phyloP scores from a whole-genome alignment of 805 yeast genomes.

The Phaffomyces thermotolerans region DNA sequence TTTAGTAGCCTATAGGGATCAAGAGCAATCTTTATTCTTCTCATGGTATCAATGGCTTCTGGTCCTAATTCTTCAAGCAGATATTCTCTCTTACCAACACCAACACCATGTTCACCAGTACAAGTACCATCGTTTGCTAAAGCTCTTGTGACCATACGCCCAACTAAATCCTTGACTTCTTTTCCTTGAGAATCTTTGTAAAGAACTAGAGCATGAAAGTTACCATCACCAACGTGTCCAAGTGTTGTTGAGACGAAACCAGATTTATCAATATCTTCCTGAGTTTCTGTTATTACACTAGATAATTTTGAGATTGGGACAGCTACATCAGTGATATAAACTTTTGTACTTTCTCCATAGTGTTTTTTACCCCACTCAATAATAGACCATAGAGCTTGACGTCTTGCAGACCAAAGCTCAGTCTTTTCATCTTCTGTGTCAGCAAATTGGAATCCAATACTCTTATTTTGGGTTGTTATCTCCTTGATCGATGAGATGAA shows the following conservation, averaged over 20 bases:
- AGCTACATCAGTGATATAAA: slow-evolving; percentile 78
- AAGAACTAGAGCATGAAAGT: slow-evolving; percentile 62
- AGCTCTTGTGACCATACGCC: slow-evolving; percentile 59
- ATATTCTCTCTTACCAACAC: slow-evolving; percentile 64
- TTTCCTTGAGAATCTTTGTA: slow-evolving; percentile 45
- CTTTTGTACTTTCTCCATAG: slow-evolving; percentile 39
- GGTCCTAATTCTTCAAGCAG: slow-evolving; percentile 58
- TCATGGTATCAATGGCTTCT: slow-evolving; percentile 64
- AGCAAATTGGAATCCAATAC: slow-evolving; percentile 57
- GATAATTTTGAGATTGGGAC: slow-evolving; percentile 71
- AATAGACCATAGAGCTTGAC: slow-evolving; percentile 58
- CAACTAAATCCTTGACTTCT: slow-evolving; percentile 42
- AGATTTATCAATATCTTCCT: slow-evolving; percentile 46
- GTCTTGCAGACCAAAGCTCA: slow-evolving; percentile 72
- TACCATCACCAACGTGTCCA: slow-evolving; percentile 84
- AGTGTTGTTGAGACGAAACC: slow-evolving; percentile 52
- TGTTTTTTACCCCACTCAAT: slow-evolving; percentile 54
- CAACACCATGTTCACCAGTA: slow-evolving; percentile 86
- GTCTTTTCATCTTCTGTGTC: slow-evolving; percentile 51
- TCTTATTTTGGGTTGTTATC: slow-evolving; percentile 49
- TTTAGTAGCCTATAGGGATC: slow-evolving; percentile 71
- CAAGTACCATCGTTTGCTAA: slow-evolving; percentile 72
- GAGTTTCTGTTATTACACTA: slow-evolving; percentile 52
- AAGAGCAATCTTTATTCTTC: slow-evolving; percentile 60
- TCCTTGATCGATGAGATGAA: slow-evolving; percentile 37